These are phyloP conservation scores for Cystobasidium ongulense DNA, from an alignment of 768 basidiomycete genomes.

Conservation along the genomic window DNA sequence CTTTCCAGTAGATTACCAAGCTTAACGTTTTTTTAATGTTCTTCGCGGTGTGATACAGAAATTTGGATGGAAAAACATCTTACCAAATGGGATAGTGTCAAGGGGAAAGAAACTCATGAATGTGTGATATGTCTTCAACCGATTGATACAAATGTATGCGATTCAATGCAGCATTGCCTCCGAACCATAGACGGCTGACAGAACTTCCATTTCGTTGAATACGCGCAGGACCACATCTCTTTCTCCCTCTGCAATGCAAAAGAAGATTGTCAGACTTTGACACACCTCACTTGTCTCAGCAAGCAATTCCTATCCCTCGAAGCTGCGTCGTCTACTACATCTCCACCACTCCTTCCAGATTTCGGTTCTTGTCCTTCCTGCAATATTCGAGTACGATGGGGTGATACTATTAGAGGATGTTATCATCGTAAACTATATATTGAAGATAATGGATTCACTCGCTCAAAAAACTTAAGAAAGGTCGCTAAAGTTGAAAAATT, in stretches of 20 bases:
- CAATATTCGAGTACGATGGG: conserved; percentile 40
- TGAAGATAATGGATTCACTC: conserved; percentile 22
- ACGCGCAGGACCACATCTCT: conserved; percentile 40
- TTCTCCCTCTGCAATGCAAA: conserved; percentile 42
- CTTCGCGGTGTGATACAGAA: background rate
- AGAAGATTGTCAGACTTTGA: conserved; percentile 29
- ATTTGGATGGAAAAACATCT: conserved; percentile 32
- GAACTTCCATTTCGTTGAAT: background rate
- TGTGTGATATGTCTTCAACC: conserved; percentile 35
- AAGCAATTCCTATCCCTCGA: conserved; percentile 35
- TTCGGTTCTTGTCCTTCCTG: conserved; percentile 44
- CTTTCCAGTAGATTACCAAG: conserved; percentile 6
- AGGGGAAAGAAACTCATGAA: background rate
- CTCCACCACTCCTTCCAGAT: conserved; percentile 42
- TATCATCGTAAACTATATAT: conserved; percentile 42
- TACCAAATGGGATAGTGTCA: conserved; percentile 4
- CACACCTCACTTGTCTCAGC: conserved; percentile 44
- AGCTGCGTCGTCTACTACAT: conserved; percentile 10
- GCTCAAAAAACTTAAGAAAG: background rate
- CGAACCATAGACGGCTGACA: background rate
- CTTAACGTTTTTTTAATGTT: background rate
- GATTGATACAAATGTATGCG: conserved; percentile 38
- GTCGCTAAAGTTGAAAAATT: background rate
- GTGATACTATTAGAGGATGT: conserved; percentile 44
- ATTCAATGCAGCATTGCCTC: background rate